Conservation (phyloP, 139 green algal genomes). For the Chlorella sp. region DNA sequence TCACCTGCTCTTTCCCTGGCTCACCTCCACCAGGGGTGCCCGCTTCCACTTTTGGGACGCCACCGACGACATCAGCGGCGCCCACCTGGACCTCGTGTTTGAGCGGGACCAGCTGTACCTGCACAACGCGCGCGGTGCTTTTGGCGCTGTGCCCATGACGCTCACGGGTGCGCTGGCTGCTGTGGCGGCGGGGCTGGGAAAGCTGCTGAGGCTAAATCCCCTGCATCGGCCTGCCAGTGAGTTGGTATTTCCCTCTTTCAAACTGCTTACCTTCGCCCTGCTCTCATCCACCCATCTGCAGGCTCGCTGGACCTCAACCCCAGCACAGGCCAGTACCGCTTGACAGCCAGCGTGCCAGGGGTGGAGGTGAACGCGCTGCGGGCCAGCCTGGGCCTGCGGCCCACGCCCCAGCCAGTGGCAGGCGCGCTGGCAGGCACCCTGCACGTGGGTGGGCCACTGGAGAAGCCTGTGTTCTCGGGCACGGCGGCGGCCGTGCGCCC, state of each 20-base stretch:
- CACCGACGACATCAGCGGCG: constrained; percentile 83
- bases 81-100: constrained; percentile 91
- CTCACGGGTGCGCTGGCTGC: constrained; percentile 18
- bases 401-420: constrained; percentile 77
- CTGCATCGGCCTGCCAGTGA: too few relatives aligned
- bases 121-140: constrained; percentile 78
- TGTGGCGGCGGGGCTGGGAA: too few relatives aligned
- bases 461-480: constrained; percentile 88
- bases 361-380: constrained; percentile 94
- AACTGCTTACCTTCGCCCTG: too few relatives aligned
- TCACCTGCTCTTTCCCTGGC: neutral
- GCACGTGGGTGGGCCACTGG: constrained; percentile 90
- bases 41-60: constrained; percentile 97
- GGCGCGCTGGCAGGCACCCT: constrained; percentile 87
- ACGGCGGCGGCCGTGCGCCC: constrained; percentile 40
- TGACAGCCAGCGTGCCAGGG: constrained; percentile 68
- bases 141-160: constrained; percentile 27
- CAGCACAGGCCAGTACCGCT: constrained; percentile 82
- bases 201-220: too few relatives aligned
- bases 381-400: constrained; percentile 83
- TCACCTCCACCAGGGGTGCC: constrained; percentile 27
- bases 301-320: constrained; percentile 95
- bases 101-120: constrained; percentile 93
- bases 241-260: too few relatives aligned
- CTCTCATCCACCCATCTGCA: constrained; percentile 48